Evolutionary conservation across 257 asterid genomes (phyloP).

Genomic region (Nicotiana noctiflora): DNA sequence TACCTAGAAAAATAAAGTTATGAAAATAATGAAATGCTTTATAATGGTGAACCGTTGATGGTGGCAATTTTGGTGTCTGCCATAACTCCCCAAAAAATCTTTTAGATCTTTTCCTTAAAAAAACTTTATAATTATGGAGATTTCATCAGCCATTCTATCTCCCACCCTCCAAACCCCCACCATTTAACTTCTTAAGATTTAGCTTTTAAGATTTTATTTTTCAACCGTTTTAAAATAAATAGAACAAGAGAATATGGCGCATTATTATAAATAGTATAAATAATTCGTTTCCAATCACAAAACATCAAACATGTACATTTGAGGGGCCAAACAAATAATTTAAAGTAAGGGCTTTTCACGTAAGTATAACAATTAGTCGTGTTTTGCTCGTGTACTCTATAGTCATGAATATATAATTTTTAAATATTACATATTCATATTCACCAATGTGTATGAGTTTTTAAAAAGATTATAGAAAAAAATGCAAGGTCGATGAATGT

Average conservation of each 20-base stretch:
- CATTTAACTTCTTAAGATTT: background rate
- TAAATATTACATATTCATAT: too few relatives aligned
- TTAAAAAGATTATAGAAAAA: too few relatives aligned
- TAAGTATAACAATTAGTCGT: too few relatives aligned
- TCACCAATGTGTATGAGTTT: too few relatives aligned
- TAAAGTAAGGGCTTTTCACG: too few relatives aligned
- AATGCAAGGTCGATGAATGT: too few relatives aligned
- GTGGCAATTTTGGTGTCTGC: constrained; percentile 45
- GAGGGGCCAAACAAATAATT: too few relatives aligned
- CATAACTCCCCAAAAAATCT: background rate
- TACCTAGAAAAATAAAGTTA: background rate
- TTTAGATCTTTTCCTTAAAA: background rate
- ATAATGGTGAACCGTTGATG: constrained; percentile 33
- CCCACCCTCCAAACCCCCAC: background rate
- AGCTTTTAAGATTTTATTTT: background rate
- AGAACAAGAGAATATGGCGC: background rate
- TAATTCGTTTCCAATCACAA: too few relatives aligned
- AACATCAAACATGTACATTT: too few relatives aligned
- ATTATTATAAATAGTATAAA: too few relatives aligned
- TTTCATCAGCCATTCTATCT: constrained; percentile 10
- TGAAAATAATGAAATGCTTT: background rate
- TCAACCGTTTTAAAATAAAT: background rate
- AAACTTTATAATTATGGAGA: background rate
- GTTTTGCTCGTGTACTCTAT: too few relatives aligned
- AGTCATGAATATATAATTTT: too few relatives aligned